Percentiles rank a stretch among this genome's conserved stretches.
phyloP scores from a whole-genome alignment of 78 protist species.

The Dictyostelium brefeldianum region DNA sequence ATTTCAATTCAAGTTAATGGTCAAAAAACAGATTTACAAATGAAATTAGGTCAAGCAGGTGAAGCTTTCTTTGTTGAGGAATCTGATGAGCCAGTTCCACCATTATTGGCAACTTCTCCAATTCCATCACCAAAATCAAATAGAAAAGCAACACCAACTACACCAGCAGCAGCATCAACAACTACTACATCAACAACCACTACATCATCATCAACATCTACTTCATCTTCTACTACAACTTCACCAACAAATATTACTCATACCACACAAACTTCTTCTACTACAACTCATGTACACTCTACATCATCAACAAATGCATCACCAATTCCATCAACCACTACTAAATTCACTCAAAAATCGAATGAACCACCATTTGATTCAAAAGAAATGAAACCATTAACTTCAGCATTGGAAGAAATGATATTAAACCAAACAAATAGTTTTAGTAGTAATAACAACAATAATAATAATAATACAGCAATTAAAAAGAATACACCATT shows the following conservation, averaged over 20 bases:
- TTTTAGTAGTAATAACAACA: background rate
- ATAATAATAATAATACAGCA: background rate
- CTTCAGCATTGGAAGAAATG: conserved; percentile 62
- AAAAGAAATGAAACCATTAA: conserved; percentile 44
- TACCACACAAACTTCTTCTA: background rate
- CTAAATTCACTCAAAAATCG: conserved; percentile 7
- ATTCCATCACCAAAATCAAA: conserved; percentile 79
- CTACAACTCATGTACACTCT: background rate
- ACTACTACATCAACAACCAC: conserved; percentile 36
- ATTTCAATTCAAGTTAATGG: conserved; percentile 88
- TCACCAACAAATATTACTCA: background rate
- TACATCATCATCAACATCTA: background rate
- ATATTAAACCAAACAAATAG: conserved; percentile 2
- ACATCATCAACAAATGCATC: conserved; percentile 2
- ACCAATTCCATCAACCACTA: background rate
- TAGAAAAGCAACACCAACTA: conserved; percentile 10
- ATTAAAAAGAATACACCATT: background rate
- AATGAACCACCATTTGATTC: background rate
- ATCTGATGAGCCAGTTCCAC: conserved; percentile 82
- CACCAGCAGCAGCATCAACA: conserved; percentile 13
- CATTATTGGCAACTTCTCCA: conserved; percentile 77
- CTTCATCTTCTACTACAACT: background rate
- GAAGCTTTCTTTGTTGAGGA: conserved; percentile 92
- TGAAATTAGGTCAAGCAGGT: conserved; percentile 94
- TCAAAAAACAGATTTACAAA: conserved; percentile 71